Evolutionary conservation across 306 rosid genomes (phyloP).

Genomic region (Parietaria judaica): DNA sequence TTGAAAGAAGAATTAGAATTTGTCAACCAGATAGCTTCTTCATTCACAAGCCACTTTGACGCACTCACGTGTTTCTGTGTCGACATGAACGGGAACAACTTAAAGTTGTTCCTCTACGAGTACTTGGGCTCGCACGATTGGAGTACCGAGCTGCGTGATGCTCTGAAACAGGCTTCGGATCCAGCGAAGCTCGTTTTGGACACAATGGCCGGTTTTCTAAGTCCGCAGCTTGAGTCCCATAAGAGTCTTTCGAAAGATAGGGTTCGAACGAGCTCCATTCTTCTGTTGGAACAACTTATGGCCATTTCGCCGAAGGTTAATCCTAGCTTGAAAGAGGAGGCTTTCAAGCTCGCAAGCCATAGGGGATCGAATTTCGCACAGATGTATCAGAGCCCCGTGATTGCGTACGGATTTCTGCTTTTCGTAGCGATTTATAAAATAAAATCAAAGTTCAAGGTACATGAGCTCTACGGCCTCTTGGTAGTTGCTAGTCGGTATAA

Average conservation of each 20-base stretch:
- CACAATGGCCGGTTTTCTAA: conserved; percentile 5
- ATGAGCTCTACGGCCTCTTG: conserved; percentile 27
- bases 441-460: conserved; percentile 22
- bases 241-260: background rate
- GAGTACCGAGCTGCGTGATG: background rate
- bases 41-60: background rate
- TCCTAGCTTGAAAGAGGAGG: conserved; percentile 26
- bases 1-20: background rate
- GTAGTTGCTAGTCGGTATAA: conserved; percentile 26
- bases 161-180: background rate
- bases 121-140: conserved; percentile 1
- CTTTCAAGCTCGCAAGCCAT: conserved; percentile 29
- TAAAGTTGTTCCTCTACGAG: conserved; percentile 4
- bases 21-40: conserved; percentile 1
- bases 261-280: conserved; percentile 28
- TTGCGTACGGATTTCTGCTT: conserved; percentile 35
- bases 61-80: conserved; percentile 5
- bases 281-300: conserved; percentile 30
- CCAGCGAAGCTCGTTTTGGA: conserved; percentile 18
- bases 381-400: conserved; percentile 20
- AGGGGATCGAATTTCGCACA: conserved; percentile 31
- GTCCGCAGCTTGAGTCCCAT: background rate
- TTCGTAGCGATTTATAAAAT: conserved; percentile 29
- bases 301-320: conserved; percentile 19
- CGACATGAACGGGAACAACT: conserved; percentile 2